Evolutionary conservation across 1,284 basidiomycete species (phyloP).

Genomic region (Gomphus sp.): DNA sequence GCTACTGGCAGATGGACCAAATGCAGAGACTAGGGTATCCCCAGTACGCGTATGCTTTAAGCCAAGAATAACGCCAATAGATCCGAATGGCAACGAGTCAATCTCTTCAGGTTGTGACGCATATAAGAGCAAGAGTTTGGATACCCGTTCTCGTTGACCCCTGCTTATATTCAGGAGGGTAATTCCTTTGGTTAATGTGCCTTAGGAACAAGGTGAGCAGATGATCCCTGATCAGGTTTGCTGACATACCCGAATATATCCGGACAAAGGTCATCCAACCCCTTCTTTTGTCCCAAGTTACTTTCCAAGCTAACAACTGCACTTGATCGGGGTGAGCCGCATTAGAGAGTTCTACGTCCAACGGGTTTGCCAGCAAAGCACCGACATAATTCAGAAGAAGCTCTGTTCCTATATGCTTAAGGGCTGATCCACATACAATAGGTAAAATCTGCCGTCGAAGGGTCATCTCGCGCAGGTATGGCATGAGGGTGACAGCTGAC

Average conservation of each 20-base stretch:
- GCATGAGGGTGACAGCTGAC: constrained; percentile 39
- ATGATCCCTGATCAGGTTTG: neutral
- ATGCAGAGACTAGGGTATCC: constrained; percentile 63
- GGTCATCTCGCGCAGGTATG: constrained; percentile 61
- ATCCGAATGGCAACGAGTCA: constrained; percentile 71
- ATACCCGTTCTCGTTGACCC: constrained; percentile 62
- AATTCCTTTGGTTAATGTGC: constrained; percentile 57
- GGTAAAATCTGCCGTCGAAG: constrained; percentile 63
- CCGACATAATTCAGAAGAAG: constrained; percentile 76
- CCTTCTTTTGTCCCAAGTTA: constrained; percentile 72
- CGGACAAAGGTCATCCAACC: constrained; percentile 91
- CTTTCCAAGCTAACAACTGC: constrained; percentile 79
- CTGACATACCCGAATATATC: constrained; percentile 68
- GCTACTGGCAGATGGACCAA: constrained; percentile 12
- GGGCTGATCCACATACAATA: constrained; percentile 76
- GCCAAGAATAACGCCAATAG: constrained; percentile 79
- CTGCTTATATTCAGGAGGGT: constrained; percentile 60
- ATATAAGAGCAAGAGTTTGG: constrained; percentile 75
- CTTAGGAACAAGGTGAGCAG: constrained; percentile 25
- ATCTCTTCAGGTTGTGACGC: constrained; percentile 76
- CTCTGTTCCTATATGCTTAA: constrained; percentile 75
- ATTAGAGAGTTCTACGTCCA: constrained; percentile 36
- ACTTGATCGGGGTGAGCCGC: constrained; percentile 20
- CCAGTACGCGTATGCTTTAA: constrained; percentile 79
- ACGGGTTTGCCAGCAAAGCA: constrained; percentile 70